These are phyloP conservation scores for Selaginella moellendorffii DNA, from an alignment of 75 land plant genomes.

Conservation along the genomic window DNA sequence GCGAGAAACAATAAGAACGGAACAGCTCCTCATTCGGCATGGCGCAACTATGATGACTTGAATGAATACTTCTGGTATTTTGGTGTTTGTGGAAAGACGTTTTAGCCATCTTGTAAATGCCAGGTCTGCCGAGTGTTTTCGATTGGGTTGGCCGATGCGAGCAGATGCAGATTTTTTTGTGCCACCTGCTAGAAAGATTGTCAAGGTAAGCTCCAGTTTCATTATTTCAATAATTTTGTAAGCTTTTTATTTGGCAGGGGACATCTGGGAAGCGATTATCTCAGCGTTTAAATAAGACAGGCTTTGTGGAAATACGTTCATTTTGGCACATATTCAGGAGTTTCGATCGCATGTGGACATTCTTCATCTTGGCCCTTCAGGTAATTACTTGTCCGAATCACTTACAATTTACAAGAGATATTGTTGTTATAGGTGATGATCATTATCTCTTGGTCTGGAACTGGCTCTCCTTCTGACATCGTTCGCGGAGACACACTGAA, in stretches of 20 bases:
- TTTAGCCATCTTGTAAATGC: background rate
- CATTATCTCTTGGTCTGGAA: constrained; percentile 73
- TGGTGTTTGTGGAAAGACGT: background rate
- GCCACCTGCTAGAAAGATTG: background rate
- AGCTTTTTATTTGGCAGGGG: background rate
- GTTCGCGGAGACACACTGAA: constrained; percentile 43
- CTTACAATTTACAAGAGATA: background rate
- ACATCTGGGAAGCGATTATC: background rate
- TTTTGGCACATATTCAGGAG: constrained; percentile 7
- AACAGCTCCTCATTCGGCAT: constrained; percentile 29
- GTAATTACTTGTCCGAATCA: background rate
- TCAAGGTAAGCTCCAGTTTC: background rate
- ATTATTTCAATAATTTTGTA: background rate
- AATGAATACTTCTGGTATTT: constrained; percentile 10
- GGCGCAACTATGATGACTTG: constrained; percentile 10
- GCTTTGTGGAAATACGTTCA: constrained; percentile 7
- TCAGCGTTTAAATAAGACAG: constrained; percentile 1
- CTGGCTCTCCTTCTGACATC: constrained; percentile 33
- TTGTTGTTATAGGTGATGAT: constrained; percentile 45
- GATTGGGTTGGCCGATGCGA: constrained; percentile 2
- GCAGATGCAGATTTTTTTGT: constrained; percentile 1
- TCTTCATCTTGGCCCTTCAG: constrained; percentile 7
- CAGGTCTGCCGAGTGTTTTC: background rate
- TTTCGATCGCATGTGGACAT: constrained; percentile 11
- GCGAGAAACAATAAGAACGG: constrained; percentile 48